Evolutionary conservation across 1,284 basidiomycete species (phyloP).

Genomic region (Megacollybia platyphylla): DNA sequence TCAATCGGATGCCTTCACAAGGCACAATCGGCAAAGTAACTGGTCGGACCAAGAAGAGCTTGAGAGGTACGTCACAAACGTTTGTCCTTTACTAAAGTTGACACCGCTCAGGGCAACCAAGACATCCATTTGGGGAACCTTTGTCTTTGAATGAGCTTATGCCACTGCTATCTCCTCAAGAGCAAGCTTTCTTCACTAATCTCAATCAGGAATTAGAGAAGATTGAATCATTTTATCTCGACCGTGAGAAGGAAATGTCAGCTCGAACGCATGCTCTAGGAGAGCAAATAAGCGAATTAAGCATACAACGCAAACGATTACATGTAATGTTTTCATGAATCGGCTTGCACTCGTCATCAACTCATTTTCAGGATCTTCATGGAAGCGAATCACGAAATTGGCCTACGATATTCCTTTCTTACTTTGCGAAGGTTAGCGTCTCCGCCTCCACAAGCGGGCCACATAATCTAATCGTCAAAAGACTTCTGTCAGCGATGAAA

Average conservation of each 20-base stretch:
- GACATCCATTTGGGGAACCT: slow-evolving; percentile 14
- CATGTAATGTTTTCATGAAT: slow-evolving; percentile 30
- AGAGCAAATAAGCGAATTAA: slow-evolving; percentile 65
- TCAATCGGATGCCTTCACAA: not conserved
- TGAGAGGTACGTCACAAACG: not conserved
- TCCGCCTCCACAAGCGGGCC: too few relatives aligned
- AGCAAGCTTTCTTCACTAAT: slow-evolving; percentile 62
- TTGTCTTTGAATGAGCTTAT: slow-evolving; percentile 39
- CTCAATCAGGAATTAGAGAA: slow-evolving; percentile 72
- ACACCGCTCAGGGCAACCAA: slow-evolving; percentile 1
- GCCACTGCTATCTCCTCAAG: slow-evolving; percentile 39
- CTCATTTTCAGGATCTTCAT: slow-evolving; percentile 1
- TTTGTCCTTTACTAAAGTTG: not conserved
- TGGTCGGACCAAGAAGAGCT: not conserved
- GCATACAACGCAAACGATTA: slow-evolving; percentile 55
- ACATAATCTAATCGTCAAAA: too few relatives aligned
- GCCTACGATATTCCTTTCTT: not conserved
- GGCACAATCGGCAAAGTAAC: not conserved
- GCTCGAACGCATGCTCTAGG: slow-evolving; percentile 38
- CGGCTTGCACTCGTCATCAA: not conserved
- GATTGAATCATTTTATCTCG: slow-evolving; percentile 73
- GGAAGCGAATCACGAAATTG: not conserved
- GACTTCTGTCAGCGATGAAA: too few relatives aligned
- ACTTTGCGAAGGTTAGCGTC: too few relatives aligned
- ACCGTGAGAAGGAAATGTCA: slow-evolving; percentile 59